These are phyloP conservation scores for Hymenoscyphus occultus DNA, from an alignment of 2,329 filamentous ascomycete genomes.

Conservation along the genomic window DNA sequence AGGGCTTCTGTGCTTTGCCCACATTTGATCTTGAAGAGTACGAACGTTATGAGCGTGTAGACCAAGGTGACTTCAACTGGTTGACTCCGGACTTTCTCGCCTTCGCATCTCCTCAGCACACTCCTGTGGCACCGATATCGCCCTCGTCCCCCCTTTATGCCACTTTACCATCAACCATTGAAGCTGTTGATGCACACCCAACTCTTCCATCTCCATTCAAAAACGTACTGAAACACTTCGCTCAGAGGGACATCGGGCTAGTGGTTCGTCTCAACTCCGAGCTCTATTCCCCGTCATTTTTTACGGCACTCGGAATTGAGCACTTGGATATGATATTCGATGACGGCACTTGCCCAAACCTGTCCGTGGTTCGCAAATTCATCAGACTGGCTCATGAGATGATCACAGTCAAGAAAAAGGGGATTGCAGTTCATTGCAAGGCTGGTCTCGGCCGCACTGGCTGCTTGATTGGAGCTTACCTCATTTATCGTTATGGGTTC, in stretches of 20 bases:
- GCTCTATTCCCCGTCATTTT: constrained; percentile 95
- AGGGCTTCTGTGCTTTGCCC: constrained; percentile 84
- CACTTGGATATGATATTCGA: constrained; percentile 99
- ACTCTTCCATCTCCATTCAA: constrained; percentile 85
- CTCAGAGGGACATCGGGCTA: constrained; percentile 81
- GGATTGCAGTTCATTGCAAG: constrained; percentile 97
- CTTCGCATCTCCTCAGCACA: constrained; percentile 90
- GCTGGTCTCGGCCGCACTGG: constrained; percentile 93
- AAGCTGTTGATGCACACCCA: constrained; percentile 66
- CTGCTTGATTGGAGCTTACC: constrained; percentile 93
- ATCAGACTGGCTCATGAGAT: constrained; percentile 92
- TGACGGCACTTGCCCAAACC: constrained; percentile 89
- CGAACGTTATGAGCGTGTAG: constrained; percentile 90
- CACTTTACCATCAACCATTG: constrained; percentile 71
- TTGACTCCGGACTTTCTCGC: constrained; percentile 92
- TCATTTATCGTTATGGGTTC: constrained; percentile 96
- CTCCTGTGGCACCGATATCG: constrained; percentile 69
- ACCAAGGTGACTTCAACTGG: constrained; percentile 99
- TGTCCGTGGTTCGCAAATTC: constrained; percentile 89
- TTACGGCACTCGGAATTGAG: constrained; percentile 89
- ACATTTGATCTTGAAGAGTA: constrained; percentile 98
- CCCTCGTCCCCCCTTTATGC: constrained; percentile 71
- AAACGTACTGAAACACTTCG: constrained; percentile 89
- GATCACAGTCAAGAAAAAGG: constrained; percentile 86
- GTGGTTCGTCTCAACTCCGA: constrained; percentile 95